These are phyloP conservation scores for Aspergillus avenaceus DNA, from an alignment of 495 filamentous ascomycete genomes.

Conservation along the genomic window DNA sequence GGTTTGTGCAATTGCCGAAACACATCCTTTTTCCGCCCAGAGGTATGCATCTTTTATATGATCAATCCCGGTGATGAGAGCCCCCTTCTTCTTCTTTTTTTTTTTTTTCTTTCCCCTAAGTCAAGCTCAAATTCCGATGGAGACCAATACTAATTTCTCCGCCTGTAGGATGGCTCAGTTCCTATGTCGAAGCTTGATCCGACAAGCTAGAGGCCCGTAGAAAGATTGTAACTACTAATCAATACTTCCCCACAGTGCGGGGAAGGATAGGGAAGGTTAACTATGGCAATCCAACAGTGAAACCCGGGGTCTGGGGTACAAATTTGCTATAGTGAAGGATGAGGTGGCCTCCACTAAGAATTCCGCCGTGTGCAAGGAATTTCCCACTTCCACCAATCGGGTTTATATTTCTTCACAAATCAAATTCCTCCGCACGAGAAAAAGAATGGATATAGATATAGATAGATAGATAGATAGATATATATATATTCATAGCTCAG, in stretches of 20 bases:
- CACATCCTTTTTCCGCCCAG: too few species aligned
- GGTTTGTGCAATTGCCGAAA: background rate
- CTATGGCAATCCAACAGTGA: too few species aligned
- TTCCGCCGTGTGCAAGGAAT: slow-evolving; percentile 6
- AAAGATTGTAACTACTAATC: background rate
- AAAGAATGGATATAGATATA: background rate
- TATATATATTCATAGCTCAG: too few species aligned
- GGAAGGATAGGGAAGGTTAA: too few species aligned
- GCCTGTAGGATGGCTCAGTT: slow-evolving; percentile 21
- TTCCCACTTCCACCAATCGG: slow-evolving; percentile 9
- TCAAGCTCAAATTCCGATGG: background rate
- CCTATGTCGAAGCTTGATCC: background rate
- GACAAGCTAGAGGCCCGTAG: background rate
- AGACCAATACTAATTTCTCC: slow-evolving; percentile 23
- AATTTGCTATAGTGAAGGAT: background rate
- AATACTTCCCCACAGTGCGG: background rate
- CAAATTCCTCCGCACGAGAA: background rate
- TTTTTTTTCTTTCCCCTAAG: background rate
- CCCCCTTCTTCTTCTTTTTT: background rate
- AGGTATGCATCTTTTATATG: background rate
- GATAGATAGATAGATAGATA: background rate
- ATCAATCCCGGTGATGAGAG: background rate
- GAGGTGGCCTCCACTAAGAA: slow-evolving; percentile 2
- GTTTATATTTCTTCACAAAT: background rate
- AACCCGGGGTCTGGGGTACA: background rate